Evolutionary conservation across 2,329 filamentous ascomycete genomes (phyloP), one percentile per base, ranked within the genome.

Genomic region (Beauveria bassiana): DNA sequence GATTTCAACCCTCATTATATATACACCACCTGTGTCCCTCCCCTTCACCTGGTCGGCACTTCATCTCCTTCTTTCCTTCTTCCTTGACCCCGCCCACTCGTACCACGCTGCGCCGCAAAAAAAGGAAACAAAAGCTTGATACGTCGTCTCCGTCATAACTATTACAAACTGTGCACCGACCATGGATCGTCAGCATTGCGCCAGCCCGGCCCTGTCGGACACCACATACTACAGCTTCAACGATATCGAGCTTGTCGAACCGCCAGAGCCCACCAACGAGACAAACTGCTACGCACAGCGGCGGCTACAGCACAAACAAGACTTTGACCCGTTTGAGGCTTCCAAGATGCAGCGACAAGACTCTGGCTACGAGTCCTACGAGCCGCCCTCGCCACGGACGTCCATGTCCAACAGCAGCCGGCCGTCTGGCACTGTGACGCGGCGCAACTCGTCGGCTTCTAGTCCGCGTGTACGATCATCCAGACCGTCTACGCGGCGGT

Each of bases 281-380:
- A 55, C 65, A 22, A 63, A 67, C 43, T 62, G 61, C 43, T 55
- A 50, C 59, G 34, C 43, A 14, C 43, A 57, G 42, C 57, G 10
- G 54, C 65, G 53, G 42, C 58, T 31, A 22, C 65, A 22, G 28
- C 43, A 60, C 42, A 57, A 42, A 20, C 62, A 38, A 26, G 55
- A 58, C 26, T 61, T 31, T 63, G 45, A 61, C 46, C 34, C 63
- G 60, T 63, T 63, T 26, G 57, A 55, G 14, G 69, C 74, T 0
- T 66, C 69, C 53, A 74, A 73, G 61, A 83, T 85, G 75, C 77
- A 77, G 55, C 77, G 83, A 16, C 81, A 84, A 63, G 82, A 86
- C 68, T 85, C 83, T 0, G 83, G 83, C 40, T 85, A 86, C 66
- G 82, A 81, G 67, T 85, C 82, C 3, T 75, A 78, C 51, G 70